Evolutionary conservation across 768 basidiomycete genomes (phyloP), one percentile per base, ranked within the genome.

Genomic region (Tubosaeta sp.): DNA sequence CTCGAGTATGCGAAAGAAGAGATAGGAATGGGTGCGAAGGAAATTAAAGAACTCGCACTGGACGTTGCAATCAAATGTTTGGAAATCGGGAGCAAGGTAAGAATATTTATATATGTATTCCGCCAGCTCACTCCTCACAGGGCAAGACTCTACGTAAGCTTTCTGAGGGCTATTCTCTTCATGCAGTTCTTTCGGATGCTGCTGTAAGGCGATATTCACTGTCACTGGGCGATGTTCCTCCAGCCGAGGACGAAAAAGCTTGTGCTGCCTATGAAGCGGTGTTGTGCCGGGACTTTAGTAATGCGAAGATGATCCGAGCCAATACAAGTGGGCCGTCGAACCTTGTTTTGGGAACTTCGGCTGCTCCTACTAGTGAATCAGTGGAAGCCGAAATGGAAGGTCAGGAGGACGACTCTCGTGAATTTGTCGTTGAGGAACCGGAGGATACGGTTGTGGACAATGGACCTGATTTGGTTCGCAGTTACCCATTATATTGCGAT

Each of bases 71-170:
- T 73, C 44, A 74, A 72, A 49, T 85, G 81, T 62, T 67, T 89
- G 44, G 81, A 80, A 61, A 73, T 82, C 44, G 78, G 80, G 9
- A 83, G 82, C 75, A 79, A 69, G 64, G 68, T 66, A 56, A 49
- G 56, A 27, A 34, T 19, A 30, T 43, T 10, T 12, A 39, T 43
- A 29, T 24, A 36, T 39, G 19, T 34, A 47, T 52, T 45, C 21
- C 32, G 14, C 39, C 31, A 16, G 44, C 62, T 63, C 19, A 60
- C 35, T n/a, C 31, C 40, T 50, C 43, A 22, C 50, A 85, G 82
- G 87, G 87, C 18, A 84, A 81, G 67, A 78, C 87, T 51, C 64
- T 90, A 51, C 76, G 78, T 60, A 76, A 71, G 55, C 72, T 90
- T 27, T 72, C 72, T 19, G 80, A 84, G 3, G 59, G 56, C 4